A percentile compares a stretch with the other conserved stretches of the same genome.
These are phyloP conservation scores for Ustilago esculenta DNA, from an alignment of 1,284 basidiomycete genomes.

Conservation along the genomic window DNA sequence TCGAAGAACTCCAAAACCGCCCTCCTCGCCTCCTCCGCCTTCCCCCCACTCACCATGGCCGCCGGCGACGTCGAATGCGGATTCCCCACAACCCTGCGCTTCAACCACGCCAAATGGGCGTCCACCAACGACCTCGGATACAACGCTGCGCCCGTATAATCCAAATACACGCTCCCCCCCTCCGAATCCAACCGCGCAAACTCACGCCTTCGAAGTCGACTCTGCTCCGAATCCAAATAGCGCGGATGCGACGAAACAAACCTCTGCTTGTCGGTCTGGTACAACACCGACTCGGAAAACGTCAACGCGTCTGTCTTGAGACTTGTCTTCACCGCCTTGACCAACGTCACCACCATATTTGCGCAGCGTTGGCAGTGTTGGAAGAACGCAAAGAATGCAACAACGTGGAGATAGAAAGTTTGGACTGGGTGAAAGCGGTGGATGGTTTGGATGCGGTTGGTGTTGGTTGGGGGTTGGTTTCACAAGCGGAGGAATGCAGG, in stretches of 20 bases:
- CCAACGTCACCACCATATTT: conserved; percentile 8
- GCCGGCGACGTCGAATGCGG: conserved; percentile 31
- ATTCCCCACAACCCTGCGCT: conserved; percentile 8
- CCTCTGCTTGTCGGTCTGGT: conserved; percentile 2
- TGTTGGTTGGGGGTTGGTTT: no score
- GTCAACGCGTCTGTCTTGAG: neutral
- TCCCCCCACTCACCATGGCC: neutral
- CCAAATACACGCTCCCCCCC: conserved; percentile 18
- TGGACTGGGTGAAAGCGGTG: no score
- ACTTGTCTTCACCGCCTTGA: conserved; percentile 19
- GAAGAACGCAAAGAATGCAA: no score
- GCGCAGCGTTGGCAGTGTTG: neutral
- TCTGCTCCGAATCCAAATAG: conserved; percentile 4
- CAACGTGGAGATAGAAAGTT: no score
- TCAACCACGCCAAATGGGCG: conserved; percentile 1
- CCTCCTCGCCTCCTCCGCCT: conserved; percentile 4
- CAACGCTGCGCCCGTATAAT: conserved; percentile 25
- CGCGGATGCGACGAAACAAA: conserved; percentile 7
- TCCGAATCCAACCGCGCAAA: conserved; percentile 8
- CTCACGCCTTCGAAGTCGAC: conserved; percentile 12
- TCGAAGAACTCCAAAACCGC: conserved; percentile 28
- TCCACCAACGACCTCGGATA: conserved; percentile 7
- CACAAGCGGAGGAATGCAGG: no score
- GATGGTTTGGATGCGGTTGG: no score
- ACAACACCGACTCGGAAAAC: conserved; percentile 3